Evolutionary conservation across 371 early-diverging fungal genomes (phyloP), one percentile per base, ranked within the genome.

Genomic region (Mucor velutinosus): DNA sequence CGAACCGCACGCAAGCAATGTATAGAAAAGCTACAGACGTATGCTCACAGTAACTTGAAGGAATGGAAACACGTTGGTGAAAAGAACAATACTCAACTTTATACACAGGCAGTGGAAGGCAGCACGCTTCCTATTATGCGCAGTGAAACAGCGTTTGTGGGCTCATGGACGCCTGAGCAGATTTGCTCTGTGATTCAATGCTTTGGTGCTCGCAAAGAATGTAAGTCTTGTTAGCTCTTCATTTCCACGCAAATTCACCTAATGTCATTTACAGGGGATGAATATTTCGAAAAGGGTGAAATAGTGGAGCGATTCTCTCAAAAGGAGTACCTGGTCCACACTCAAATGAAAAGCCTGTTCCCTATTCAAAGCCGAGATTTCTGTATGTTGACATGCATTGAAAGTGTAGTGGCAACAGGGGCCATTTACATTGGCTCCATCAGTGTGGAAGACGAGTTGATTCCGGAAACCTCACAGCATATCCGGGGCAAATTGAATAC

Each of bases 361-460:
- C 84, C 83, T 1, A 77, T 83, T 23, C 85, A 86, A 67, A 80
- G 79, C 37, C 75, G 86, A 19, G 88, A 88, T 63, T 77, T 86
- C 41, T 77, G 82, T 0, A 59, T 84, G 2, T 69, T 86, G 11
- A 79, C 82, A 1, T 73, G 75, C 6, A 78, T 86, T 56, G 87
- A 86, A 45, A 85, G 84, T 19, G 86, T 86, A 53, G 81, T 84
- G 4, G 76, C 64, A 30, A 79, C 84, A 3, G 86, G 87, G 0
- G 73, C 80, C 6, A 74, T 90, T 35, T 82, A 83, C 45, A 77
- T 86, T 41, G 87, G 81, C 3, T 77, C 81, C 11, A 79, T 89
- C 0, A 88, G 88, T 33, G 85, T 88, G n/a, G 73, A 79, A 7
- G 88, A 88, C 60, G 64, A 74, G 7, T 65, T 82, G 47, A 82